Base-by-base conservation (phyloP, 495 filamentous ascomycete genomes). In the Xylaria longipes region DNA sequence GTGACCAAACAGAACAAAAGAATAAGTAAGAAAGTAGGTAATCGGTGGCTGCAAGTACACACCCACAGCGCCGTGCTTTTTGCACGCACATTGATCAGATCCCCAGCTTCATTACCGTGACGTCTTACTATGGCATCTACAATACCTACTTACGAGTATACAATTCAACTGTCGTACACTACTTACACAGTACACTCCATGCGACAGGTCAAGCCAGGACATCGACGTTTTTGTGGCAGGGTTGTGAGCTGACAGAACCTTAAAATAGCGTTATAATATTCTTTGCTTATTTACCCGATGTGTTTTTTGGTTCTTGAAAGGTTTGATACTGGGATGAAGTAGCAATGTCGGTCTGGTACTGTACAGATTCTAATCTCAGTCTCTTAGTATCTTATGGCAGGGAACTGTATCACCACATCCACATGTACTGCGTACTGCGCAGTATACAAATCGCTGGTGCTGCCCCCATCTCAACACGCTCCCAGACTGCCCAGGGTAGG, bases 1-100 rank as follows among this genome's bases (percentile, higher is more conserved):
- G 57, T 62, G 68, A 62, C 68, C 54, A 61, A 25, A 61, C 50
- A 20, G 41, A 61, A 69, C 68, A 70, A 63, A 70, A 70, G 68
- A 70, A 54, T 63, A 60, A n/a, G 57, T 60, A 70, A 63, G 63
- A 70, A 58, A 70, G 43, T 63, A 60, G 33, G 57, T 60, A 60
- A 65, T 46, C 41, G 27, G 62, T 27, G 41, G 63, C 45, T 66
- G 31, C 63, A 52, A 45, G 62, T 31, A 65, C 41, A 48, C 27
- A 46, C 45, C 37, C 37, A 37, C 37, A 37, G 57, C 33, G 29
- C 31, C n/a, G 17, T 37, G 31, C 57, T n/a, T 37, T 37, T 60
- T 60, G 57, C 37, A 63, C 27, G 12, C 27, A 56, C 27, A 56
- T 31, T 17, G 27, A 56, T 17, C 52, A 56, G 52, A 56, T 56